Conservation (phyloP, 1,284 basidiomycete species). For the Cutaneotrichosporon mucoides region DNA sequence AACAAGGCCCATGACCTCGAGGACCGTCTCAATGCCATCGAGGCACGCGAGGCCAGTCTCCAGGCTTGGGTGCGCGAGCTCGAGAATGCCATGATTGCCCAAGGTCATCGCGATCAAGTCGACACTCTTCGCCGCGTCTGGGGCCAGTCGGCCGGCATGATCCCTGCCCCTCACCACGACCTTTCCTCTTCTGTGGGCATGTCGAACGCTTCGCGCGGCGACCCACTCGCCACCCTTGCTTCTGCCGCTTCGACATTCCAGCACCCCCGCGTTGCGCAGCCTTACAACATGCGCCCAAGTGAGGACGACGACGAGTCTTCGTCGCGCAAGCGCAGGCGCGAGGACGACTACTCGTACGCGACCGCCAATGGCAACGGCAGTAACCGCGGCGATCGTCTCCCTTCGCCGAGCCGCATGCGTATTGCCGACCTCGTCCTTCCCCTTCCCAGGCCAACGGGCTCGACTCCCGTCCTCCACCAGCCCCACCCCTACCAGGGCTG, state of each 20-base stretch:
- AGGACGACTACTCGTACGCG: conserved; percentile 8
- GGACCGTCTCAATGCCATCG: conserved; percentile 15
- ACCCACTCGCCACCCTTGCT: conserved; percentile 21
- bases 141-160: conserved; percentile 5
- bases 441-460: neutral
- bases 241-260: conserved; percentile 15
- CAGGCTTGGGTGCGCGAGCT: conserved; percentile 34
- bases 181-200: neutral
- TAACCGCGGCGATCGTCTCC: conserved; percentile 4
- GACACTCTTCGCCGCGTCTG: conserved; percentile 29
- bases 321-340: conserved; percentile 15
- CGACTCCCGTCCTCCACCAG: neutral
- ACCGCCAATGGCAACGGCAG: neutral
- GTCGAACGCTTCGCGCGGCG: neutral
- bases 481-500: conserved; percentile 1
- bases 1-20: conserved; percentile 23
- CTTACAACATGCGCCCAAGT: conserved; percentile 8
- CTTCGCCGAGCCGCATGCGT: conserved; percentile 19
- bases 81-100: conserved; percentile 28
- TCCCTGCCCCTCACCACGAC: neutral
- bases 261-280: neutral
- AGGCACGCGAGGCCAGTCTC: conserved; percentile 26
- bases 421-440: conserved; percentile 17
- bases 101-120: conserved; percentile 29
- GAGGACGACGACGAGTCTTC: conserved; percentile 10